phyloP scores from a whole-genome alignment of 2,329 filamentous ascomycete species.

The Tolypocladium tropicale region DNA sequence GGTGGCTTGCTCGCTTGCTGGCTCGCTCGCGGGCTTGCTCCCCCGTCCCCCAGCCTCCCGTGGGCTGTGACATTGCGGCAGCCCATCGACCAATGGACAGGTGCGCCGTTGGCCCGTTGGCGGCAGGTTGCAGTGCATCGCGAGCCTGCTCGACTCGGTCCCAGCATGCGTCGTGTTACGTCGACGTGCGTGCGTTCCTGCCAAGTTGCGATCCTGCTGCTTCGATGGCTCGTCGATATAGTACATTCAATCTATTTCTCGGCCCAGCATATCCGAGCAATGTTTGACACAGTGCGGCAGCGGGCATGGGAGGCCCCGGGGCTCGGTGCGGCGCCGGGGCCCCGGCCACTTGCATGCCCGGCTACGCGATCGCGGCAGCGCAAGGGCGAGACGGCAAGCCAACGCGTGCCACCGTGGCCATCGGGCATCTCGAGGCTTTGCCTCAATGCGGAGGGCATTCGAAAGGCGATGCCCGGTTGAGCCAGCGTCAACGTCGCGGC shows the following conservation, averaged over 20 bases:
- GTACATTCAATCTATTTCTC: neutral
- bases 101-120: neutral
- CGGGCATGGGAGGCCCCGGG: neutral
- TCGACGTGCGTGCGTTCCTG: constrained; percentile 5
- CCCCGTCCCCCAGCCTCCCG: neutral
- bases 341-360: neutral
- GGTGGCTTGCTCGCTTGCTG: neutral
- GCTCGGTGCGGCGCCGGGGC: neutral
- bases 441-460: neutral
- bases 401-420: neutral
- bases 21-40: neutral
- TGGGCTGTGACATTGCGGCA: neutral
- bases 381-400: neutral
- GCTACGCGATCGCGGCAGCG: neutral
- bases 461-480: neutral
- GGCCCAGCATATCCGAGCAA: neutral
- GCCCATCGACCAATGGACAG: neutral
- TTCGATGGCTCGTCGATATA: neutral
- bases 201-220: neutral
- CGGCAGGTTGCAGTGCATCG: neutral
- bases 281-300: neutral
- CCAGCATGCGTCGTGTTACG: constrained; percentile 2
- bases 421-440: neutral
- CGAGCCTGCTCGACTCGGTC: neutral
- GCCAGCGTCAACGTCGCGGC: neutral